These are phyloP conservation scores for Oehlia diaphana DNA, from an alignment of 192 early-diverging fungal genomes.

Conservation along the genomic window DNA sequence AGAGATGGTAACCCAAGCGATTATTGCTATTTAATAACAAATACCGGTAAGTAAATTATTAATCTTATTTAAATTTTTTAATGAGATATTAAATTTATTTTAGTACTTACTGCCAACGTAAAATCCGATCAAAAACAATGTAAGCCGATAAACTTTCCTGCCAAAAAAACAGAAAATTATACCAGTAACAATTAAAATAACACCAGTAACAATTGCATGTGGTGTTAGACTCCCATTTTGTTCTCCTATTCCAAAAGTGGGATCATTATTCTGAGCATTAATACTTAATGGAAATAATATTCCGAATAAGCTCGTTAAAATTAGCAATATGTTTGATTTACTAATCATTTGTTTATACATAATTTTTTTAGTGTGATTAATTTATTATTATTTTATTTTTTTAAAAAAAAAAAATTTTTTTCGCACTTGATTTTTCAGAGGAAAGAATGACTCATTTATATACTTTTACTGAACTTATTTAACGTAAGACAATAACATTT, in stretches of 20 bases:
- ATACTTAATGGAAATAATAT: neutral
- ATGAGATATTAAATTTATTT: neutral
- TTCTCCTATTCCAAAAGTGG: neutral
- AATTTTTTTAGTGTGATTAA: neutral
- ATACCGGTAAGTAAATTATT: neutral
- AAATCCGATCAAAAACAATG: constrained; percentile 80
- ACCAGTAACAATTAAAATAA: constrained; percentile 64
- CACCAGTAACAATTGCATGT: constrained; percentile 48
- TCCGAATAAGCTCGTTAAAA: neutral
- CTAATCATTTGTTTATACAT: neutral
- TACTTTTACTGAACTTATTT: too few species aligned
- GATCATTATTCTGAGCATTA: neutral
- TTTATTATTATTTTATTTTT: neutral
- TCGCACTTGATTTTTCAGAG: too few species aligned
- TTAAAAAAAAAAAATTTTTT: neutral
- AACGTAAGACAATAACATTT: too few species aligned
- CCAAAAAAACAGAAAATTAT: constrained; percentile 72
- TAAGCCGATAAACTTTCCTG: constrained; percentile 59
- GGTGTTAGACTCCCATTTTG: constrained; percentile 11
- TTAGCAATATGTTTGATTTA: neutral
- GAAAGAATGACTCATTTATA: too few species aligned
- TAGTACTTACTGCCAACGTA: constrained; percentile 58
- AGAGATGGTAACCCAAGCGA: constrained; percentile 51
- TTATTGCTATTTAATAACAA: constrained; percentile 30
- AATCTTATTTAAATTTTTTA: neutral